Conservation (phyloP, 768 basidiomycete genomes). For the Hericium alpestre region DNA sequence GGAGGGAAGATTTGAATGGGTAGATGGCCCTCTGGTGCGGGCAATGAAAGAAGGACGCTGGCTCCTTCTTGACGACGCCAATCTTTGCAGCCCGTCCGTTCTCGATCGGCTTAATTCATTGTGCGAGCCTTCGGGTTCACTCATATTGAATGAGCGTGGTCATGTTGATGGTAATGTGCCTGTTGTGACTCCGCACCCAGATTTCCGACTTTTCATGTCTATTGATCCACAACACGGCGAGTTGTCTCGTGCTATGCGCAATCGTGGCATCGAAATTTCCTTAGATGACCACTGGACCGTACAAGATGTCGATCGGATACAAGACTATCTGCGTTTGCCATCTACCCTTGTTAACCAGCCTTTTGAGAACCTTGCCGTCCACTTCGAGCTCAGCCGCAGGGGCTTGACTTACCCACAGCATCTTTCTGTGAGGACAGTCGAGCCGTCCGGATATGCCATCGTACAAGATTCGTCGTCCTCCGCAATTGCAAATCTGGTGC, state of each 20-base stretch:
- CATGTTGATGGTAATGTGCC: conserved; percentile 68
- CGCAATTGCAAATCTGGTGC: background rate
- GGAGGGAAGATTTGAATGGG: conserved; percentile 76
- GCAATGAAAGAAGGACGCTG: conserved; percentile 85
- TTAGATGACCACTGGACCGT: conserved; percentile 23
- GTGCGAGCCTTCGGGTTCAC: conserved; percentile 74
- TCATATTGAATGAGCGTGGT: conserved; percentile 87
- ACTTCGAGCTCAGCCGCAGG: conserved; percentile 9
- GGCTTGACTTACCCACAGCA: background rate
- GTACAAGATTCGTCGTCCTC: background rate
- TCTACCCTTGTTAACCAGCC: background rate
- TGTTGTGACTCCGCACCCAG: conserved; percentile 68
- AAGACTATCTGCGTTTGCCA: conserved; percentile 6
- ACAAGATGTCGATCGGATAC: conserved; percentile 8
- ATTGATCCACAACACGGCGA: conserved; percentile 89
- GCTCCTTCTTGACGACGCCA: conserved; percentile 87
- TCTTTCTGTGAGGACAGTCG: background rate
- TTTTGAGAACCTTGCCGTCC: background rate
- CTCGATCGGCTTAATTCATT: conserved; percentile 94
- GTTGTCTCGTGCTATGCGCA: conserved; percentile 95
- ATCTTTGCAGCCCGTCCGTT: conserved; percentile 90
- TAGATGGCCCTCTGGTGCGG: conserved; percentile 82
- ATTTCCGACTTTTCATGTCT: conserved; percentile 90
- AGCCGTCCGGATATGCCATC: background rate
- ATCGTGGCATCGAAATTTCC: conserved; percentile 82